phyloP scores from a whole-genome alignment of 768 basidiomycete genomes.

The Podaxis sp. region DNA sequence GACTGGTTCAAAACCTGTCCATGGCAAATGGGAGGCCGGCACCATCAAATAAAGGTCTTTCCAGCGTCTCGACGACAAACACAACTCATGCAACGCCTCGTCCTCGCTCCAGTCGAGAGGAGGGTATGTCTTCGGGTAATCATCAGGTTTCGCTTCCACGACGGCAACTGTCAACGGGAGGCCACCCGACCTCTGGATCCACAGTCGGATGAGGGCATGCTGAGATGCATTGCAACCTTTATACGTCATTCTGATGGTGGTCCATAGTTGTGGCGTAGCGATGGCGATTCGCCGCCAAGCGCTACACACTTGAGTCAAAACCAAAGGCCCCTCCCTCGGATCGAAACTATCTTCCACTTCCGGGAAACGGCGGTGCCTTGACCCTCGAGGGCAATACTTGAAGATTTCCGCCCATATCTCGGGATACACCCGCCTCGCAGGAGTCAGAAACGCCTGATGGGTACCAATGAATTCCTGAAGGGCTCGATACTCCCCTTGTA shows the following conservation, averaged over 20 bases:
- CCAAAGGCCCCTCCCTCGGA: slow-evolving; percentile 14
- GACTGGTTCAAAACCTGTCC: slow-evolving; percentile 9
- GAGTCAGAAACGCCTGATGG: slow-evolving; percentile 16
- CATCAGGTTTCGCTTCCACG: slow-evolving; percentile 8
- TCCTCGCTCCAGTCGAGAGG: slow-evolving; percentile 13
- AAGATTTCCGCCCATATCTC: slow-evolving; percentile 18
- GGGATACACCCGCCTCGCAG: slow-evolving; percentile 17
- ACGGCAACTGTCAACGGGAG: slow-evolving; percentile 15
- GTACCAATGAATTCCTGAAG: slow-evolving; percentile 12
- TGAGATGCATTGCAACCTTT: slow-evolving; percentile 6
- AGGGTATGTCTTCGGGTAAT: slow-evolving; percentile 5
- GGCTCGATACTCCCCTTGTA: slow-evolving; percentile 10
- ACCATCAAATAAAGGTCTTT: slow-evolving; percentile 14
- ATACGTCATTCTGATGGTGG: slow-evolving; percentile 14
- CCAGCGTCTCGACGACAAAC: slow-evolving; percentile 13
- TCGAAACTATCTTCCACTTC: slow-evolving; percentile 19
- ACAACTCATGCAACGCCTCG: slow-evolving; percentile 6
- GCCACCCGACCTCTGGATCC: slow-evolving; percentile 12
- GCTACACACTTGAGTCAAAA: slow-evolving; percentile 18
- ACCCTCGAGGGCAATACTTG: slow-evolving; percentile 14
- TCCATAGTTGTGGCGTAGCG: slow-evolving; percentile 17
- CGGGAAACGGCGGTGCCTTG: slow-evolving; percentile 10
- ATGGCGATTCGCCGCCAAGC: slow-evolving; percentile 17
- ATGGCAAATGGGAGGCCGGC: slow-evolving; percentile 12
- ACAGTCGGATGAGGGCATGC: slow-evolving; percentile 8